These are phyloP conservation scores for Phytophthora uliginosa DNA, from an alignment of 352 stramenopile genomes.

Conservation along the genomic window DNA sequence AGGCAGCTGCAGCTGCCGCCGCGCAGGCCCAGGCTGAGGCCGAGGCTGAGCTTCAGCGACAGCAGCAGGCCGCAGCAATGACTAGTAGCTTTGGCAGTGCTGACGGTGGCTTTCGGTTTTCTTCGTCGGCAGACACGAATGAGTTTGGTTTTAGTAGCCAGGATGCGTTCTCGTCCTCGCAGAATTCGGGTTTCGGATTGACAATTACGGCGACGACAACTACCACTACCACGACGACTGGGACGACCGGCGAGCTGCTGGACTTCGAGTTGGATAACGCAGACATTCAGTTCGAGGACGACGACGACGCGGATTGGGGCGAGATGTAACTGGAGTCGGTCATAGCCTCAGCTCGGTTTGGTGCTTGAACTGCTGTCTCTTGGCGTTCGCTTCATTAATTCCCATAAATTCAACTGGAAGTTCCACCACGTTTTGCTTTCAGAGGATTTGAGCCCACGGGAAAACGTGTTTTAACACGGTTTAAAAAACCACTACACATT, in stretches of 20 bases:
- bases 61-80: slow-evolving; percentile 38
- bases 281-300: slow-evolving; percentile 84
- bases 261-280: slow-evolving; percentile 84
- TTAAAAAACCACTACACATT: no score
- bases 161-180: slow-evolving; percentile 36
- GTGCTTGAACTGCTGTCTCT: not conserved
- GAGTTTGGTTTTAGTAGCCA: slow-evolving; percentile 49
- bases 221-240: slow-evolving; percentile 37
- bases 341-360: no score
- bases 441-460: not conserved
- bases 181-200: slow-evolving; percentile 26
- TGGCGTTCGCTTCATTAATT: not conserved
- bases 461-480: no score
- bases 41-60: slow-evolving; percentile 36
- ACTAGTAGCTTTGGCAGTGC: slow-evolving; percentile 39
- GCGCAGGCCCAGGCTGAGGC: slow-evolving; percentile 43
- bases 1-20: slow-evolving; percentile 19
- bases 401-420: not conserved
- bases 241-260: slow-evolving; percentile 62
- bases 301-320: slow-evolving; percentile 87
- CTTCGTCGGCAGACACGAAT: slow-evolving; percentile 30
- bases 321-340: slow-evolving; percentile 66
- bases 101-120: slow-evolving; percentile 32
- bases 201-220: slow-evolving; percentile 33
- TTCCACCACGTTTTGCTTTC: not conserved